Percentiles rank a stretch among this genome's conserved stretches.
Conservation (phyloP, 2,329 filamentous ascomycete species). For the Dichotomopilus funicola region DNA sequence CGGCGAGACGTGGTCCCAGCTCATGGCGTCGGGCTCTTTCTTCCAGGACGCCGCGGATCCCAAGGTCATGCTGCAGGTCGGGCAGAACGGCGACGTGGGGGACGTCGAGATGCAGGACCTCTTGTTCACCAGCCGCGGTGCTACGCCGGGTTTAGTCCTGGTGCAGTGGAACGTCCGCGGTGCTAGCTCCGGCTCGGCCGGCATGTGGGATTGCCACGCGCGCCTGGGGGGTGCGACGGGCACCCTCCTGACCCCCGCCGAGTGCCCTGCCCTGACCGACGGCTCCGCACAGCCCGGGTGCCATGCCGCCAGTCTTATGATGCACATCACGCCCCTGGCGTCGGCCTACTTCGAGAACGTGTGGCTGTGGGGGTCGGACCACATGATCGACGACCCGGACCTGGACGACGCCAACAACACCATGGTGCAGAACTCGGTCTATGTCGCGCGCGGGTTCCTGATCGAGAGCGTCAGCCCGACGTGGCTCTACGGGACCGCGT, state of each 20-base stretch:
- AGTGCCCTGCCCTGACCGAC: too few relatives aligned
- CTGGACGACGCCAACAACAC: neutral
- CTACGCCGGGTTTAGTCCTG: neutral
- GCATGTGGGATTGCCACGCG: too few relatives aligned
- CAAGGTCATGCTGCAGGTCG: neutral
- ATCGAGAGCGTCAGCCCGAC: neutral
- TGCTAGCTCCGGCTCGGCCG: too few relatives aligned
- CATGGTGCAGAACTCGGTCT: neutral
- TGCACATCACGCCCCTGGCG: too few relatives aligned
- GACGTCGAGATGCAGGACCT: neutral
- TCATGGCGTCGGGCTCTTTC: neutral
- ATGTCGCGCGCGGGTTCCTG: neutral
- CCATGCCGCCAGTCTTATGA: too few relatives aligned
- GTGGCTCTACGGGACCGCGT: neutral
- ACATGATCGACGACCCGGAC: slow-evolving; percentile 53
- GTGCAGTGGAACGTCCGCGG: neutral
- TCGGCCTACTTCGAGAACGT: slow-evolving; percentile 70
- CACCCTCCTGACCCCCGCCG: too few relatives aligned
- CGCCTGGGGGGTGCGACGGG: too few relatives aligned
- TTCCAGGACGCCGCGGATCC: neutral
- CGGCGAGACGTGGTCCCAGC: neutral
- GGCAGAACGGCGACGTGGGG: neutral
- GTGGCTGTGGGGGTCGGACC: slow-evolving; percentile 87
- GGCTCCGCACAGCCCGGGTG: too few relatives aligned
- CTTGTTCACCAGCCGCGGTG: neutral